Evolutionary conservation across 1,284 basidiomycete genomes (phyloP).

Genomic region (Ustilago tritici): DNA sequence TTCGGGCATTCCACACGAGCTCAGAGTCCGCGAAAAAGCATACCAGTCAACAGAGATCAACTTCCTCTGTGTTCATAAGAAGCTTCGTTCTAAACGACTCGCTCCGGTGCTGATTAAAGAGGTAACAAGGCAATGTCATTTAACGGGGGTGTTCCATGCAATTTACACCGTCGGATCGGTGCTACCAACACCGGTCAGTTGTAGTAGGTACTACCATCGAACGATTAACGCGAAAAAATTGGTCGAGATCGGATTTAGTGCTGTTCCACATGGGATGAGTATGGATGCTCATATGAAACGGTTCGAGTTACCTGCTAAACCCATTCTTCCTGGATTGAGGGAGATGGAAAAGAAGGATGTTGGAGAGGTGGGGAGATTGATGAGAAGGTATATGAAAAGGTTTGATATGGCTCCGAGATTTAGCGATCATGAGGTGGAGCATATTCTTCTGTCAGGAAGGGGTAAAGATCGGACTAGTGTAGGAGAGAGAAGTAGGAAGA

Average conservation of each 20-base stretch:
- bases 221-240: constrained; percentile 92
- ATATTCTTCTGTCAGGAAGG: constrained; percentile 87
- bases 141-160: constrained; percentile 93
- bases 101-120: constrained; percentile 98
- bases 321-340: constrained; percentile 74
- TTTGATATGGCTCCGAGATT: constrained; percentile 87
- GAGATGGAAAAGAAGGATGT: constrained; percentile 89
- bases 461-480: constrained; percentile 73
- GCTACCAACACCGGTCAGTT: constrained; percentile 64
- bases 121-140: constrained; percentile 90
- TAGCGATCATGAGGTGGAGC: constrained; percentile 82
- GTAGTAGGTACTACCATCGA: constrained; percentile 86
- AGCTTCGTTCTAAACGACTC: constrained; percentile 92
- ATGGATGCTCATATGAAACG: constrained; percentile 55
- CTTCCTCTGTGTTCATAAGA: constrained; percentile 98
- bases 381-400: constrained; percentile 82
- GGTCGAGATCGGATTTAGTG: constrained; percentile 90
- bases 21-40: constrained; percentile 60
- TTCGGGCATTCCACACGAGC: constrained; percentile 82
- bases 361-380: constrained; percentile 79
- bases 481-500: constrained; percentile 1
- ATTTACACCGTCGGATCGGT: constrained; percentile 82
- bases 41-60: constrained; percentile 82
- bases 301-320: constrained; percentile 49
- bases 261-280: constrained; percentile 67